Evolutionary conservation across 1,284 basidiomycete genomes (phyloP).

Genomic region (Calocybe gambosa): DNA sequence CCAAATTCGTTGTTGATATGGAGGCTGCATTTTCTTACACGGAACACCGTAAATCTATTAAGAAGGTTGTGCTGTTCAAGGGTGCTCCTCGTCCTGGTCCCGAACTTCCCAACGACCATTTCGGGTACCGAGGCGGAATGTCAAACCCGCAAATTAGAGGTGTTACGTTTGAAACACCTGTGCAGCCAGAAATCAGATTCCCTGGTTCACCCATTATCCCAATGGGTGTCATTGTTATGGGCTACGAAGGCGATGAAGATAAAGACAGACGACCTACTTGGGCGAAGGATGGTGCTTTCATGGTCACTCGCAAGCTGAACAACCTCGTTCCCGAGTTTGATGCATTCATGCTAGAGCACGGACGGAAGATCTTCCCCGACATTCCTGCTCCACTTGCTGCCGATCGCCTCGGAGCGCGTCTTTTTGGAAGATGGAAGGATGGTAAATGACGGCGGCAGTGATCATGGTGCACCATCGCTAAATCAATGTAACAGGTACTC

Average conservation of each 20-base stretch:
- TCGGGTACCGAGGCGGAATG: conserved; percentile 17
- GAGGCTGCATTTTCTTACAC: conserved; percentile 12
- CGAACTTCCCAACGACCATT: conserved; percentile 13
- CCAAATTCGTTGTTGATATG: conserved; percentile 13
- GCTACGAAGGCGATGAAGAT: conserved; percentile 19
- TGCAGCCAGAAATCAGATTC: conserved; percentile 8
- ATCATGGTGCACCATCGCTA: background rate
- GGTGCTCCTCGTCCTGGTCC: conserved; percentile 9
- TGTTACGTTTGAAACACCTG: conserved; percentile 6
- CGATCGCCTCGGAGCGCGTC: conserved; percentile 17
- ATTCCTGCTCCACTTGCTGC: conserved; percentile 12
- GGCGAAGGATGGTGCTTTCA: conserved; percentile 22
- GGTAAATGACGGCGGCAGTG: conserved; percentile 9
- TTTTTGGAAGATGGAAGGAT: conserved; percentile 22
- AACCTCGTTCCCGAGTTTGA: conserved; percentile 19
- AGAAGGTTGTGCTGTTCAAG: conserved; percentile 13
- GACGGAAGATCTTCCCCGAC: conserved; percentile 12
- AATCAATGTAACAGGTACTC: conserved; percentile 11
- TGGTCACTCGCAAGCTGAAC: conserved; percentile 21
- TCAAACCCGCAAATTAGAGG: conserved; percentile 16
- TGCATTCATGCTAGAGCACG: conserved; percentile 12
- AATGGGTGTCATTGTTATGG: conserved; percentile 19
- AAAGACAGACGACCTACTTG: conserved; percentile 16
- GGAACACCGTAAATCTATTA: conserved; percentile 8
- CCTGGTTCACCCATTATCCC: conserved; percentile 12